Conservation (phyloP, 2,329 filamentous ascomycete genomes). For the Pseudopithomyces maydicus region DNA sequence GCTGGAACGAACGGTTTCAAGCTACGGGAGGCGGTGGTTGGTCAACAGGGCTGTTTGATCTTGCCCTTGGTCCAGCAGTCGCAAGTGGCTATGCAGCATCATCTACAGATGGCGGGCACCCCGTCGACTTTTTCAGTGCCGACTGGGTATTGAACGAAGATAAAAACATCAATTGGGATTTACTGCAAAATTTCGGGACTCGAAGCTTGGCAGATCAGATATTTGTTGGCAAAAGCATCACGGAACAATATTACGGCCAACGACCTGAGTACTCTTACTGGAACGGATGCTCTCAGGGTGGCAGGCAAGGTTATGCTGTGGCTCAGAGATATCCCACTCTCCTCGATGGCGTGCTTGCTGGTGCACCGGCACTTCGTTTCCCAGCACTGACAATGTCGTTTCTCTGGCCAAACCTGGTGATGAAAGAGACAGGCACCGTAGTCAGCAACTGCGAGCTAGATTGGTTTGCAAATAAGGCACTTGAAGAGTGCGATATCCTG, state of each 20-base stretch:
- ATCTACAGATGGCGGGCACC: slow-evolving; percentile 29
- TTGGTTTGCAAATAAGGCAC: slow-evolving; percentile 18
- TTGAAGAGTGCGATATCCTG: slow-evolving; percentile 27
- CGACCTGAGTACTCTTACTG: slow-evolving; percentile 37
- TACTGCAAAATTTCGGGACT: slow-evolving; percentile 37
- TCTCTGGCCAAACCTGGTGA: slow-evolving; percentile 26
- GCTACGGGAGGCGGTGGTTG: slow-evolving; percentile 31
- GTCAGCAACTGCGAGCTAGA: slow-evolving; percentile 30
- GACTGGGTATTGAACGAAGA: slow-evolving; percentile 7
- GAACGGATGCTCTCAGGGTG: slow-evolving; percentile 41
- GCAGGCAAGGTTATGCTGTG: slow-evolving; percentile 36
- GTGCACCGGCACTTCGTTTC: slow-evolving; percentile 31
- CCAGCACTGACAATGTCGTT: slow-evolving; percentile 12
- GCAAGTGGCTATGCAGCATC: slow-evolving; percentile 27
- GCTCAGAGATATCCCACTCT: slow-evolving; percentile 38
- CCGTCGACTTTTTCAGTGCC: background rate
- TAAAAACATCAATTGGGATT: slow-evolving; percentile 13
- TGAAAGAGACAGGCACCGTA: slow-evolving; percentile 20
- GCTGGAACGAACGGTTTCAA: slow-evolving; percentile 33
- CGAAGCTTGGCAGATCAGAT: slow-evolving; percentile 33
- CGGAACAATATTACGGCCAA: slow-evolving; percentile 35
- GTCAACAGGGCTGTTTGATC: slow-evolving; percentile 21
- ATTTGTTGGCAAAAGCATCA: slow-evolving; percentile 27
- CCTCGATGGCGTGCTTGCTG: slow-evolving; percentile 37
- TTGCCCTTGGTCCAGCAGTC: slow-evolving; percentile 16